phyloP scores from a whole-genome alignment of 306 rosid genomes.

The Dicorynia guianensis region DNA sequence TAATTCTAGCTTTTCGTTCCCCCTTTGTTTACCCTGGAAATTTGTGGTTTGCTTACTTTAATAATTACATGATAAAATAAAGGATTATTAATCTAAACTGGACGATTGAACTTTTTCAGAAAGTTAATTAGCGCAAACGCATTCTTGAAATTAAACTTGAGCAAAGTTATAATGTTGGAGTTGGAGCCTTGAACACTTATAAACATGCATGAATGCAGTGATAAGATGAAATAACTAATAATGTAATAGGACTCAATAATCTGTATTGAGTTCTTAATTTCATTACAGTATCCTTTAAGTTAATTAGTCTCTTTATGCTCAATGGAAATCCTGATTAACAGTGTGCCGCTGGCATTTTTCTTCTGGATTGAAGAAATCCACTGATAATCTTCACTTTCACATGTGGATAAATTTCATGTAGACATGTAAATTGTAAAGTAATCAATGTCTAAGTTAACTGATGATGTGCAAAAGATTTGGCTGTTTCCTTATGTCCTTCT shows the following conservation, averaged over 20 bases:
- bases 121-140: conserved; percentile 2
- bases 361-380: conserved; percentile 2
- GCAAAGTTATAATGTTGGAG: neutral
- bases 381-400: conserved; percentile 24
- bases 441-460: neutral
- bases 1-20: neutral
- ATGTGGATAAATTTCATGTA: conserved; percentile 11
- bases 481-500: conserved; percentile 1
- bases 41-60: conserved; percentile 17
- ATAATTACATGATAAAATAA: conserved; percentile 6
- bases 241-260: neutral
- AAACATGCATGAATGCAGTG: conserved; percentile 24
- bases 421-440: conserved; percentile 18
- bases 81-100: neutral
- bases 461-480: conserved; percentile 19
- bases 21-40: conserved; percentile 2
- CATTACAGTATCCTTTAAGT: conserved; percentile 1
- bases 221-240: conserved; percentile 16
- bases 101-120: conserved; percentile 9
- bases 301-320: neutral
- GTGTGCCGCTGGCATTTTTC: conserved; percentile 17
- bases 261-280: neutral
- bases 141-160: conserved; percentile 27
- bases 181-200: conserved; percentile 31
- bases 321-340: conserved; percentile 15